phyloP scores from a whole-genome alignment of 2,329 filamentous ascomycete species.

The Uncinocarpus reesii region DNA sequence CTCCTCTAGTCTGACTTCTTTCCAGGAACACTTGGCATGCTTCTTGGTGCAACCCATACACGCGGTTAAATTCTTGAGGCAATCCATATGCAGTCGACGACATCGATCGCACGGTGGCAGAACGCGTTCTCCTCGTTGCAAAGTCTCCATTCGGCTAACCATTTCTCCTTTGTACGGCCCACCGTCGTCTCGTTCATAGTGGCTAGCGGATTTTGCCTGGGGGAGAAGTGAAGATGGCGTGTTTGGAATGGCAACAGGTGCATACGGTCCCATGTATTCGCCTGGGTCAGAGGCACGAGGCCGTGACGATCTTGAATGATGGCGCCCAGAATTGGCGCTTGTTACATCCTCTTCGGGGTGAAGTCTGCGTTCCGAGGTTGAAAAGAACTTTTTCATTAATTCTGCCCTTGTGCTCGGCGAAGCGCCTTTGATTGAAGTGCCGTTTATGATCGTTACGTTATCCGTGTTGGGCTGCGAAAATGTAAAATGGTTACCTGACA shows the following conservation, averaged over 20 bases:
- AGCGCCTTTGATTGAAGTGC: constrained; percentile 42
- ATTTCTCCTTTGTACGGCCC: constrained; percentile 56
- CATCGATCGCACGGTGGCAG: constrained; percentile 78
- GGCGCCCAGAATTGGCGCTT: constrained; percentile 20
- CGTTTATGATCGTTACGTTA: constrained; percentile 42
- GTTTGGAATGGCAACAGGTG: constrained; percentile 45
- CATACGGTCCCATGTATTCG: constrained; percentile 32
- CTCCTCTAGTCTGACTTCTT: constrained; percentile 66
- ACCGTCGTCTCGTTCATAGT: constrained; percentile 46
- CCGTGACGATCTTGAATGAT: constrained; percentile 25
- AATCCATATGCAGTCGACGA: constrained; percentile 66
- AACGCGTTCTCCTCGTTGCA: constrained; percentile 63
- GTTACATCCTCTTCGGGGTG: constrained; percentile 24
- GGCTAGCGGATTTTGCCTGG: constrained; percentile 36
- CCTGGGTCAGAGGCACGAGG: constrained; percentile 28
- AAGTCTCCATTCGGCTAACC: constrained; percentile 62
- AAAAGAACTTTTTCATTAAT: constrained; percentile 53
- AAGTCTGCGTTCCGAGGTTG: constrained; percentile 45
- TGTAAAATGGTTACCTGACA: constrained; percentile 29
- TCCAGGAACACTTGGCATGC: constrained; percentile 81
- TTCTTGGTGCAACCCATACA: constrained; percentile 84
- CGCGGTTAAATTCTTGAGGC: constrained; percentile 74
- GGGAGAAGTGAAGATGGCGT: constrained; percentile 46
- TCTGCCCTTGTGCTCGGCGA: constrained; percentile 50
- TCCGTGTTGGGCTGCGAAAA: constrained; percentile 35